These are phyloP conservation scores for Spencermartinsiella ligniputridi DNA, from an alignment of 1,139 yeast species.

Conservation along the genomic window DNA sequence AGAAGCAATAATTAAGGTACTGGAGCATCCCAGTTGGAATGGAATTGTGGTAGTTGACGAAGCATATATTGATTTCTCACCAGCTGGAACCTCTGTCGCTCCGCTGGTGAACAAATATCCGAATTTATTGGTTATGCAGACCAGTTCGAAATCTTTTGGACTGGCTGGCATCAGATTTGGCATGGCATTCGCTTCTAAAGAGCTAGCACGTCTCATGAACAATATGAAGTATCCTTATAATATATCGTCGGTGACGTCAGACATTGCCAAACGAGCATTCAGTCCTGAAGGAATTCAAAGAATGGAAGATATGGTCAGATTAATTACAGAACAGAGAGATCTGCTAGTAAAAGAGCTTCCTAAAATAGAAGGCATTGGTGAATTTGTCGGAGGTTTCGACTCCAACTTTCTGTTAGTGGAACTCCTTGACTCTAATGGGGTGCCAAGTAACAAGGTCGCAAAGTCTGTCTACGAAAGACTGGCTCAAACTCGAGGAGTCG, in stretches of 20 bases:
- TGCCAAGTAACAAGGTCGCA: constrained; percentile 70
- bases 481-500: constrained; percentile 72
- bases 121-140: constrained; percentile 83
- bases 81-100: constrained; percentile 63
- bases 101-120: constrained; percentile 79
- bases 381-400: constrained; percentile 79
- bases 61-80: constrained; percentile 87
- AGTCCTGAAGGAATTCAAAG: constrained; percentile 49
- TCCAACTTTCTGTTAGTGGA: constrained; percentile 80
- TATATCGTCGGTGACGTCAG: constrained; percentile 76
- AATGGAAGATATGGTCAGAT: constrained; percentile 54
- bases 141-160: constrained; percentile 91
- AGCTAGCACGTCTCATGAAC: constrained; percentile 64
- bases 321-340: constrained; percentile 52
- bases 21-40: constrained; percentile 55
- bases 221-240: constrained; percentile 96
- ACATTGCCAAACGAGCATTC: constrained; percentile 71
- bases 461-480: constrained; percentile 56
- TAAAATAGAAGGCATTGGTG: constrained; percentile 58
- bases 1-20: constrained; percentile 46
- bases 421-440: constrained; percentile 51
- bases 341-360: constrained; percentile 50
- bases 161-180: constrained; percentile 93
- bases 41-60: constrained; percentile 89
- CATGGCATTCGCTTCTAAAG: constrained; percentile 59